Base-by-base conservation (phyloP, 2,329 filamentous ascomycete genomes). In the Ilyonectria destructans region DNA sequence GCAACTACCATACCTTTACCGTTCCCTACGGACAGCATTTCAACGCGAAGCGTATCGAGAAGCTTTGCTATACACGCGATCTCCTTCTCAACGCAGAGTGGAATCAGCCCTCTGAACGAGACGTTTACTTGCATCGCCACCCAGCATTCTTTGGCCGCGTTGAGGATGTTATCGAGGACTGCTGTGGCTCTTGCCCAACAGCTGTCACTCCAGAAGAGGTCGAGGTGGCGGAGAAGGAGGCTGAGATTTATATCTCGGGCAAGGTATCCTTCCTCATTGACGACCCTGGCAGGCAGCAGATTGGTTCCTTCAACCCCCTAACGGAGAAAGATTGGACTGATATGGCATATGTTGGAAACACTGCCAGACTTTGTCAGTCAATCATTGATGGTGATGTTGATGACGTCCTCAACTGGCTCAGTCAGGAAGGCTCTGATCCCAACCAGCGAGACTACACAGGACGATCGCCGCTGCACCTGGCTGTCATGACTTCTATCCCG, bases 261-360 rank as follows among this genome's bases (percentile, higher is more conserved):
- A 85, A 88, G 23, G 85, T 96, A 10, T 85, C 85, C 0, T 97
- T 97, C 79, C 85, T 96, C 72, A 91, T 91, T 69, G 93, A 97
- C 74, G 89, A 97, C 72, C 93, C 94, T 1, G 94, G 94, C 19
- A 87, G 94, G 62, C 94, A 96, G 77, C 83, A 88, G 78, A 89
- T 89, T 57, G 88, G 88, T 29, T 89, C 87, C 10, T 97, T 97
- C 82, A 92, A 96, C 74, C 94, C 94, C 0, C 85, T 96, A 43
- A 95, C 92, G 0, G 90, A 94, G 48, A 87, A 93, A 58, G 93
- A 96, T 76, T 97, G 94, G 93, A 96, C 94, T 1, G 93, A 95
- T 71, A 96, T 97, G 93, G 93, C 94, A 0, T 97, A 97, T 72
- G 87, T 97, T 40, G 93, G 93, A 12, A 93, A 95, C 71, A 95